Evolutionary conservation across 192 early-diverging fungal species (phyloP).

Genomic region (Coemansia sp.): DNA sequence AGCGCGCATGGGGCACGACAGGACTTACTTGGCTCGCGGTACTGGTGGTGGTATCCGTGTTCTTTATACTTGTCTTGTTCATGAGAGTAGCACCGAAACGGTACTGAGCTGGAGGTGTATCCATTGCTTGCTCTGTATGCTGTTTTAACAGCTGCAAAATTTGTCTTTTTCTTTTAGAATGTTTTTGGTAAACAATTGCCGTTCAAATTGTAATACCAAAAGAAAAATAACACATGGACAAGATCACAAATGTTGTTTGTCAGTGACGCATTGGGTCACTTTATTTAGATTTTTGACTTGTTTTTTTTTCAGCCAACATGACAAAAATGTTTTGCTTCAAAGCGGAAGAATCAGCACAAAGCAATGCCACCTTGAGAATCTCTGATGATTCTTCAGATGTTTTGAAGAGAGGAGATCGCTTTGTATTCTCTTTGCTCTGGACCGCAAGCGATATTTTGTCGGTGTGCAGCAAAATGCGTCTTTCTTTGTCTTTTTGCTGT

Average conservation of each 20-base stretch:
- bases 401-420: neutral
- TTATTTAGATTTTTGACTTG: too few species aligned
- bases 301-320: too few species aligned
- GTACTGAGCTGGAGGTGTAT: conserved; percentile 12
- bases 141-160: too few species aligned
- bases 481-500: too few species aligned
- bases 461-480: neutral
- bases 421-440: neutral
- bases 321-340: too few species aligned
- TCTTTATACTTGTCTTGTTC: conserved; percentile 52
- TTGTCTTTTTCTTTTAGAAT: neutral
- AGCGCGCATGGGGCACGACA: conserved; percentile 54
- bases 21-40: conserved; percentile 51
- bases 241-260: too few species aligned
- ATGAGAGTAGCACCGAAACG: conserved; percentile 55
- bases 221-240: too few species aligned
- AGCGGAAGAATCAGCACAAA: neutral
- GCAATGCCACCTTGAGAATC: neutral
- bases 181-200: neutral
- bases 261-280: too few species aligned
- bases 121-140: too few species aligned
- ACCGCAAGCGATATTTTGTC: too few species aligned
- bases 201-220: too few species aligned
- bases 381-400: too few species aligned
- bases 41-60: conserved; percentile 43